A percentile compares a stretch with the other conserved stretches of the same genome.
phyloP scores from a whole-genome alignment of 2,329 filamentous ascomycete species.

The Calonectria leucothoes region DNA sequence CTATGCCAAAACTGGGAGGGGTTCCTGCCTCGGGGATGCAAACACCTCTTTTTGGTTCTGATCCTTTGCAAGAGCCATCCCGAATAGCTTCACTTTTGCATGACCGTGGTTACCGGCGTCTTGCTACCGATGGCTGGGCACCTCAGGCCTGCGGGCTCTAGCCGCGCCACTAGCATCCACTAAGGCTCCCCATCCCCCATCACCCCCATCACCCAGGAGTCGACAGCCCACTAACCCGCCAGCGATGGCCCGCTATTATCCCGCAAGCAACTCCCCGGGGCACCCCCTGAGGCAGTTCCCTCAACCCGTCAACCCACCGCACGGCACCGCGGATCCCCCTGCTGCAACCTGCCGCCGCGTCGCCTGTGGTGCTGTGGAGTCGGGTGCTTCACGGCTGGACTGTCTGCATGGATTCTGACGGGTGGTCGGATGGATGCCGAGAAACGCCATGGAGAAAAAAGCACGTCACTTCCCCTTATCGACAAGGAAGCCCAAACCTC shows the following conservation, averaged over 20 bases:
- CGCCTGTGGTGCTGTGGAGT: constrained; percentile 10
- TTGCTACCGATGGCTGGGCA: not conserved
- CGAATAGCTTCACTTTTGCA: constrained; percentile 9
- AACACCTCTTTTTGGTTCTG: not conserved
- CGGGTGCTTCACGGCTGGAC: not conserved
- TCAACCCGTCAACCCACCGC: constrained; percentile 1
- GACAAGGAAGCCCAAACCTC: constrained; percentile 11
- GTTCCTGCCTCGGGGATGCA: not conserved
- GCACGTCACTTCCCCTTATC: constrained; percentile 41
- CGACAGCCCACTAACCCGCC: not conserved
- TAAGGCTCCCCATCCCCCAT: not conserved
- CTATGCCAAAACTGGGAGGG: constrained; percentile 1
- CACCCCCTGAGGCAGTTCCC: not conserved
- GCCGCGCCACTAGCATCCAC: constrained; percentile 12
- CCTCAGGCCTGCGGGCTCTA: not conserved
- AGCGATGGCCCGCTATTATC: constrained; percentile 2
- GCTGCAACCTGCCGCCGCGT: not conserved
- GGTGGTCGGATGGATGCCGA: constrained; percentile 39
- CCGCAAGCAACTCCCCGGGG: not conserved
- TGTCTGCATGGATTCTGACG: constrained; percentile 21
- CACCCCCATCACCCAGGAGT: not conserved
- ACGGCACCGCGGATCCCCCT: not conserved
- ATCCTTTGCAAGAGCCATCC: not conserved
- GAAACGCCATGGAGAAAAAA: constrained; percentile 26
- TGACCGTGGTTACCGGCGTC: not conserved